Percentiles rank a stretch among this genome's conserved stretches.
phyloP scores from a whole-genome alignment of 1,284 basidiomycete species.

The Pholiota adiposa region DNA sequence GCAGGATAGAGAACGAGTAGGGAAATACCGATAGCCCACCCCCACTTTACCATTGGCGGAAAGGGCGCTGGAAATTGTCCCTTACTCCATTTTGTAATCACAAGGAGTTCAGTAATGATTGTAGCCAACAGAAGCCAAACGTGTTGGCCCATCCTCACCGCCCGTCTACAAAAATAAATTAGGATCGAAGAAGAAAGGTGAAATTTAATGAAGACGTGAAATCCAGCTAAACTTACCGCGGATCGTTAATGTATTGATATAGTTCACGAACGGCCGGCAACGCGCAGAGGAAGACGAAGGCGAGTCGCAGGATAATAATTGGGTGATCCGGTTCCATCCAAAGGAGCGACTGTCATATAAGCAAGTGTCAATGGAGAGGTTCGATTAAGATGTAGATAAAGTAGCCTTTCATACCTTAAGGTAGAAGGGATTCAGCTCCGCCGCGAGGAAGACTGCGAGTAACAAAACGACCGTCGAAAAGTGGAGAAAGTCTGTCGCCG shows the following conservation, averaged over 20 bases:
- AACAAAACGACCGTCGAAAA: conserved; percentile 77
- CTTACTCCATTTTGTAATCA: conserved; percentile 78
- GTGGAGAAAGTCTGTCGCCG: conserved; percentile 75
- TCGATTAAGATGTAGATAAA: conserved; percentile 3
- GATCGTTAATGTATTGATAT: conserved; percentile 79
- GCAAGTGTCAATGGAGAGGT: conserved; percentile 4
- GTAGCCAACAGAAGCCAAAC: conserved; percentile 84
- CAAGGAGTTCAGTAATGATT: conserved; percentile 75
- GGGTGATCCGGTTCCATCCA: conserved; percentile 91
- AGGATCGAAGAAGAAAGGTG: not conserved
- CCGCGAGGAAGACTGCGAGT: conserved; percentile 78
- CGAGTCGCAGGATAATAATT: conserved; percentile 74
- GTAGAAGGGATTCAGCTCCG: conserved; percentile 85
- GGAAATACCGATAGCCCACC: conserved; percentile 59
- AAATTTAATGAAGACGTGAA: conserved; percentile 2
- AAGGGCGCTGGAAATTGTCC: conserved; percentile 71
- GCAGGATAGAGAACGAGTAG: conserved; percentile 71
- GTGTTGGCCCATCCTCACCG: conserved; percentile 85
- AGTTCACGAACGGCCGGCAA: conserved; percentile 81
- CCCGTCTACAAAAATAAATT: conserved; percentile 56
- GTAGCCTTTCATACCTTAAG: conserved; percentile 58
- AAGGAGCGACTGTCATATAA: conserved; percentile 57
- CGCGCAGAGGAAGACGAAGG: conserved; percentile 79
- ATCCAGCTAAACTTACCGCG: conserved; percentile 53
- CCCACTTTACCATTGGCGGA: conserved; percentile 64